Percentiles rank a stretch among this genome's conserved stretches.
Evolutionary conservation across 306 rosid species (phyloP).

Genomic region (Trifolium fragiferum): DNA sequence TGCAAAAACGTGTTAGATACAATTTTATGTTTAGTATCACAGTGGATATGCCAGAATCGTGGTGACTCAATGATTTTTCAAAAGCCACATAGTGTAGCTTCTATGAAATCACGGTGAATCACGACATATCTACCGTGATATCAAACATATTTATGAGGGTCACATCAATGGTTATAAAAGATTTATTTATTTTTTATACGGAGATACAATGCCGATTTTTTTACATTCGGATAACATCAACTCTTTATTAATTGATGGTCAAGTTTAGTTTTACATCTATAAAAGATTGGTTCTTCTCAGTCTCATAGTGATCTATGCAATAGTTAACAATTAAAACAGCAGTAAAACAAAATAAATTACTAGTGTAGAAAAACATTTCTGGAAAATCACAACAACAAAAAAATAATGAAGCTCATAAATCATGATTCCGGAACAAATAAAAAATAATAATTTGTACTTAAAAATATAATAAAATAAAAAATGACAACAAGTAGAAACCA

Average conservation of each 20-base stretch:
- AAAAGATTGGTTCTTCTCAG: not conserved
- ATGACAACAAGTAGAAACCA: not conserved
- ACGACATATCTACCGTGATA: no score
- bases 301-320: not conserved
- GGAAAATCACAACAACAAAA: not conserved
- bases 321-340: slow-evolving; percentile 12
- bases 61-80: no score
- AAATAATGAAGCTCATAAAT: not conserved
- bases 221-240: no score
- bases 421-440: not conserved
- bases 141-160: no score
- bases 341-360: not conserved
- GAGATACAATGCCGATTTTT: no score
- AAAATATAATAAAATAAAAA: not conserved
- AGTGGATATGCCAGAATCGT: no score
- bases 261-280: not conserved
- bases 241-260: not conserved
- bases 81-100: no score
- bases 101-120: no score
- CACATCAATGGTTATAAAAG: no score
- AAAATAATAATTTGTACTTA: no score
- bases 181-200: no score
- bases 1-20: not conserved
- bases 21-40: no score
- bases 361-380: not conserved